phyloP scores from a whole-genome alignment of 345 rosid species.

The Murraya paniculata region DNA sequence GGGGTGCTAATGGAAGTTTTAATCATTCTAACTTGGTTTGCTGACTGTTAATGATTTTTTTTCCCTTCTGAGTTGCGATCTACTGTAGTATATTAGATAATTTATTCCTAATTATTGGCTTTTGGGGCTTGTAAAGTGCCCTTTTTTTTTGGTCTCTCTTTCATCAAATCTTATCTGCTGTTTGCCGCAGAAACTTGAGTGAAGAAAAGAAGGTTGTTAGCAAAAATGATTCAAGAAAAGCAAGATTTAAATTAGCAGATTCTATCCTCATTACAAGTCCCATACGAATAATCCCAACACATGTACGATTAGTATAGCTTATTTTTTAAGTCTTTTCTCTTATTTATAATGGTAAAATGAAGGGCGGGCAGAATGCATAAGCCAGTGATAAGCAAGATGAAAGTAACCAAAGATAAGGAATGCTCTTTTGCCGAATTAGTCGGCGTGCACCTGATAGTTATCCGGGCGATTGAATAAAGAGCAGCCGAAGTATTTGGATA shows the following conservation, averaged over 20 bases:
- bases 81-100: constrained; percentile 35
- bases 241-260: background rate
- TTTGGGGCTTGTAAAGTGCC: background rate
- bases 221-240: background rate
- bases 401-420: no score
- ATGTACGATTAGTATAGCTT: background rate
- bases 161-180: background rate
- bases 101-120: background rate
- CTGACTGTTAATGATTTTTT: constrained; percentile 14
- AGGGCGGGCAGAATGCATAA: no score
- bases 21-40: constrained; percentile 3
- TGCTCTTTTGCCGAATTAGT: background rate
- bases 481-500: background rate
- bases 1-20: constrained; percentile 15
- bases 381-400: background rate
- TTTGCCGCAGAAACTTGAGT: background rate
- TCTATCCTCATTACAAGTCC: background rate
- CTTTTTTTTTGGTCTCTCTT: background rate
- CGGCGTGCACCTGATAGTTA: background rate
- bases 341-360: background rate
- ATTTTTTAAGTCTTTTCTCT: background rate
- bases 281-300: background rate
- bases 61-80: constrained; percentile 13
- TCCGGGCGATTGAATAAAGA: background rate
- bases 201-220: background rate